Percentiles rank a stretch among this genome's conserved stretches.
Evolutionary conservation across 768 basidiomycete genomes (phyloP).

Genomic region (Pilatotrama ljubarskyi): DNA sequence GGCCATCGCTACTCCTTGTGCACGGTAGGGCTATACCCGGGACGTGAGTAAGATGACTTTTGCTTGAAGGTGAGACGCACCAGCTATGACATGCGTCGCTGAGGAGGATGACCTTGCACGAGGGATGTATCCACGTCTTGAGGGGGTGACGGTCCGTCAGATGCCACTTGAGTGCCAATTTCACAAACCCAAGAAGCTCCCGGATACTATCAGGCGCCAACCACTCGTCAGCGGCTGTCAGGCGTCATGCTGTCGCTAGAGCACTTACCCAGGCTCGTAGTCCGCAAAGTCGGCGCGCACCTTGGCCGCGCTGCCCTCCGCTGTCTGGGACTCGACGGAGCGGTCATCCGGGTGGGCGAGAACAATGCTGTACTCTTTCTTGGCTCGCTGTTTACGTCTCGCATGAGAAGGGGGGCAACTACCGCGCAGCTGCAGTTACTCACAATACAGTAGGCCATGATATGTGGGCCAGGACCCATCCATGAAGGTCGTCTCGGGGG

Average conservation of each 20-base stretch:
- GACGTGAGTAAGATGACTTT: neutral
- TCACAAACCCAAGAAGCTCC: slow-evolving; percentile 38
- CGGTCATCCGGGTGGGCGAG: slow-evolving; percentile 40
- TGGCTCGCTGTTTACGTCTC: slow-evolving; percentile 30
- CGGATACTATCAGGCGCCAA: slow-evolving; percentile 30
- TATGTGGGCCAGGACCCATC: slow-evolving; percentile 54
- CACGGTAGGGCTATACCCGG: slow-evolving; percentile 39
- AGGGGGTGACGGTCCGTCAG: slow-evolving; percentile 44
- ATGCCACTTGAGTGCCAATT: slow-evolving; percentile 43
- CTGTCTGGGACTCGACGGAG: slow-evolving; percentile 44
- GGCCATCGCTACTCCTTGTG: slow-evolving; percentile 46
- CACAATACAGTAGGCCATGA: slow-evolving; percentile 50
- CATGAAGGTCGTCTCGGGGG: slow-evolving; percentile 54
- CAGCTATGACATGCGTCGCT: slow-evolving; percentile 46
- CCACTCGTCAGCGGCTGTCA: neutral
- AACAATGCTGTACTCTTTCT: slow-evolving; percentile 40
- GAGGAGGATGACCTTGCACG: slow-evolving; percentile 36
- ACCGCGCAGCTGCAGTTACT: slow-evolving; percentile 22
- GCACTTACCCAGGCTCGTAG: slow-evolving; percentile 41
- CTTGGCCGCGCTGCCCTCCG: slow-evolving; percentile 43
- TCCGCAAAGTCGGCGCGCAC: slow-evolving; percentile 44
- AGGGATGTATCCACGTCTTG: slow-evolving; percentile 39
- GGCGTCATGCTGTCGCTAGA: neutral
- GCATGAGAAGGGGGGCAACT: too few species aligned
- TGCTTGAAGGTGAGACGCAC: too few species aligned